These are phyloP conservation scores for Amaranthus tricolor DNA, from an alignment of 179 eudicot genomes.

Conservation along the genomic window DNA sequence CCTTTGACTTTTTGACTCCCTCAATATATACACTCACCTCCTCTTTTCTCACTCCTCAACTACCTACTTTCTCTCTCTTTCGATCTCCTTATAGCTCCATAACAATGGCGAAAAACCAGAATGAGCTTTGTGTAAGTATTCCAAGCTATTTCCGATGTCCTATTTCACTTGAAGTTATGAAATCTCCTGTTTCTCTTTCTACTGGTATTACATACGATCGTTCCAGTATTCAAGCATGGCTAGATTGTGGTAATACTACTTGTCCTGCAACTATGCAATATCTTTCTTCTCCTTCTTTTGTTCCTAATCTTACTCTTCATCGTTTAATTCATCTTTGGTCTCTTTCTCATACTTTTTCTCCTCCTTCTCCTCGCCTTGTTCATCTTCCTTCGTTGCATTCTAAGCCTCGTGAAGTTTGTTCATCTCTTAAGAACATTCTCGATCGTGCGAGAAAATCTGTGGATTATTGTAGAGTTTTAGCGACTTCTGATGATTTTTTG, in stretches of 20 bases:
- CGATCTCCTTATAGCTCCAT: neutral
- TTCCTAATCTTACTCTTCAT: constrained; percentile 78
- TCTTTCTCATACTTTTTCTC: constrained; percentile 16
- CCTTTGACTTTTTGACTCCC: constrained; percentile 19
- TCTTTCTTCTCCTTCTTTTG: constrained; percentile 56
- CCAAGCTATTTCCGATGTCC: constrained; percentile 74
- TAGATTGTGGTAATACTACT: constrained; percentile 74
- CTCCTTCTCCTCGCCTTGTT: constrained; percentile 10
- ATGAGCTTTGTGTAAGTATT: constrained; percentile 42
- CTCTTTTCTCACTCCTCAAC: no score
- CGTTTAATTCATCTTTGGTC: constrained; percentile 77
- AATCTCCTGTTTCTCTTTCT: constrained; percentile 78
- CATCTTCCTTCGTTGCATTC: constrained; percentile 3
- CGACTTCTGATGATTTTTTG: constrained; percentile 13
- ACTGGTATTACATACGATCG: constrained; percentile 93
- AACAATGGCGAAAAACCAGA: constrained; percentile 51
- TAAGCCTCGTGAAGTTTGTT: neutral
- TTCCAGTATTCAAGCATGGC: constrained; percentile 73
- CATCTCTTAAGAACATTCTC: constrained; percentile 7
- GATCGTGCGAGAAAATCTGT: constrained; percentile 7
- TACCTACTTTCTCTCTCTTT: neutral
- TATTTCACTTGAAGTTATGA: constrained; percentile 73
- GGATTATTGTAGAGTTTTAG: constrained; percentile 21
- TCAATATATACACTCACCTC: neutral
- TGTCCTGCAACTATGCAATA: constrained; percentile 93